Base-by-base conservation (phyloP, 2,329 filamentous ascomycete species). In the Exutisphaerella laricina region DNA sequence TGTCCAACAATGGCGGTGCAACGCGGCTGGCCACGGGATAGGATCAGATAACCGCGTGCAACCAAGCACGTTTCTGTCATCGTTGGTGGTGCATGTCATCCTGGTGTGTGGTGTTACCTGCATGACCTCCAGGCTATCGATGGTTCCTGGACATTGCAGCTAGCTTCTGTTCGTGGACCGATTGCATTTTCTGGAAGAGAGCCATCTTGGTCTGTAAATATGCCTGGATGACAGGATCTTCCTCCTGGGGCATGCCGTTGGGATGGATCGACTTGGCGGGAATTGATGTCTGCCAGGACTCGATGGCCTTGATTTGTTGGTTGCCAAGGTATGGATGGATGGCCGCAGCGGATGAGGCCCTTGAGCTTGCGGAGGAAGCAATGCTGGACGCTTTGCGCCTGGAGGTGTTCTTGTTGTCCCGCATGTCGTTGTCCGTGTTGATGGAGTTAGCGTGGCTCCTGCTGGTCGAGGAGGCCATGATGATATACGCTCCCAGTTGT, bases 181-280 rank as follows among this genome's bases (percentile, higher is more conserved):
- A 21, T 14, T 35, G 18, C 22, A 54, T 43, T 23, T 44, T 57
- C n/a, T 56, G 55, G 38, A 64, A 63, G 10, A 65, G 52, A 5
- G 58, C 57, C 56, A 63, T 49, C 50, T 65, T 64, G 14, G 59
- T 59, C 43, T 58, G 53, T n/a, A 63, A 46, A 34, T 65, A 65
- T 3, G 60, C 61, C 39, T 63, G 56, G 1, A 64, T 49, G 28
- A 55, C 53, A 5, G 59, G 51, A 40, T 51, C 49, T n/a, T 51
- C 49, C 12, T 48, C 43, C n/a, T n/a, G n/a, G 5, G 39, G 26
- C 33, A 30, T 33, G 14, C 26, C 32, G 14, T 33, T 36, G 22
- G 33, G 42, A 12, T 38, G 25, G 8, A 41, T 46, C 12, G 49
- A 32, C 41, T 55, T 56, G 17, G 44, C 23, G 4, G 57, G 53